Evolutionary conservation across 2,329 filamentous ascomycete species (phyloP), one percentile per base, ranked within the genome.

Genomic region (Fusarium sp.): DNA sequence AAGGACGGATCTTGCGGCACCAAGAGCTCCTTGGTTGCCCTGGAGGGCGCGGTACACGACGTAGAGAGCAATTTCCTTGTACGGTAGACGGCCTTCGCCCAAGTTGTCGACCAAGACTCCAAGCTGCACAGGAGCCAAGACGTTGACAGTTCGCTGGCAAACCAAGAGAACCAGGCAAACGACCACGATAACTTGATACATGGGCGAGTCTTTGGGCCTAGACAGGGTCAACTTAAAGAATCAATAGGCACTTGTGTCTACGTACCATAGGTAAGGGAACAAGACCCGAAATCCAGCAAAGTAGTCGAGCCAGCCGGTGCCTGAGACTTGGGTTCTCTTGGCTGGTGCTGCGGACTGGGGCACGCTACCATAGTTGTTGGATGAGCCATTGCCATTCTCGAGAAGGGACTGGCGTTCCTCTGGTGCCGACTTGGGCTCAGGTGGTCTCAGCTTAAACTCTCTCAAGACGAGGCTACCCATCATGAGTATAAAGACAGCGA

Each of bases 201-300:
- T 61, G 1, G 74, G 78, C 0, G 84, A 85, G 62, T 85, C 81
- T 23, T 85, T 83, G 14, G 86, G 85, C 83, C 83, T 85, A 16
- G n/a, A 0, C 20, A 34, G 20, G 2, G 59, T 78, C 62, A 80
- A 68, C 56, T 32, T 69, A 59, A 7, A 27, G 16, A 3, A 1
- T 32, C 16, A 18, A 63, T 4, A 7, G 3, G 6, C 18, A 10
- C 1, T 5, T 4, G 25, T 27, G 5, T 25, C 20, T 7, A 66
- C 74, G 20, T 76, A 83, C 85, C 85, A 87, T 2, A 87, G 77
- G 50, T 85, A 87, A 3, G 85, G 85, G 35, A 87, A 86, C 7
- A 87, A 78, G 11, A 85, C 81, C 16, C 81, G 74, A 71, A 86
- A 87, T 1, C 85, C 85, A 14, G 84, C 81, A 70, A 87, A 80